Percentiles rank a stretch among this genome's conserved stretches.
phyloP scores from a whole-genome alignment of 78 protist genomes.

The Protostelium mycophagum region DNA sequence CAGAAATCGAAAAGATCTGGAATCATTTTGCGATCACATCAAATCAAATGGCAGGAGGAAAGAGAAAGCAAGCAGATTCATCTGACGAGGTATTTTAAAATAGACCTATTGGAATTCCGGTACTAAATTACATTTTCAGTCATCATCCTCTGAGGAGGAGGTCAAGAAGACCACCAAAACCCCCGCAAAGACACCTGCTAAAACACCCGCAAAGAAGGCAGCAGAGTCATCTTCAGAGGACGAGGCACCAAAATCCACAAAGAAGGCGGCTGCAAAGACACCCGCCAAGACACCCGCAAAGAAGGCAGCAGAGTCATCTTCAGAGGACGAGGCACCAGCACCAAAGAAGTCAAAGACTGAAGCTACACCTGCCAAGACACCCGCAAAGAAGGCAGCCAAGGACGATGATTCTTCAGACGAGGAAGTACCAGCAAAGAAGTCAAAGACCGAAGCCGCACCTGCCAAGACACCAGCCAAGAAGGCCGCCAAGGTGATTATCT shows the following conservation, averaged over 20 bases:
- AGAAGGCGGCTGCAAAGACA: neutral
- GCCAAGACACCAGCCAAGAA: neutral
- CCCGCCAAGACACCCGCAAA: neutral
- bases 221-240: neutral
- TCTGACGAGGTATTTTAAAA: too few relatives aligned
- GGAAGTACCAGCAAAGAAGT: neutral
- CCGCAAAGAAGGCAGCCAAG: neutral
- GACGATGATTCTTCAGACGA: too few relatives aligned
- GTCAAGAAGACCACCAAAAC: neutral
- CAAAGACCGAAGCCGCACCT: neutral
- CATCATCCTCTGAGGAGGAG: neutral
- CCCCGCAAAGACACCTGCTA: neutral
- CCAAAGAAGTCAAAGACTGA: neutral
- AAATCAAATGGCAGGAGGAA: too few relatives aligned
- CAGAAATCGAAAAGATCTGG: too few relatives aligned
- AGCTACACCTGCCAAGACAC: neutral
- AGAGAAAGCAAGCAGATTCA: too few relatives aligned
- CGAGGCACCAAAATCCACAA: neutral
- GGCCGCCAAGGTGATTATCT: too few relatives aligned
- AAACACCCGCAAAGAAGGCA: neutral
- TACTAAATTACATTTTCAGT: too few relatives aligned
- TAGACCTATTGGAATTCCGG: too few relatives aligned
- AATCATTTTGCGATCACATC: too few relatives aligned
- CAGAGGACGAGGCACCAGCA: neutral
- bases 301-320: neutral